Conservation (phyloP, 495 filamentous ascomycete genomes). For the Tuber aestivum region DNA sequence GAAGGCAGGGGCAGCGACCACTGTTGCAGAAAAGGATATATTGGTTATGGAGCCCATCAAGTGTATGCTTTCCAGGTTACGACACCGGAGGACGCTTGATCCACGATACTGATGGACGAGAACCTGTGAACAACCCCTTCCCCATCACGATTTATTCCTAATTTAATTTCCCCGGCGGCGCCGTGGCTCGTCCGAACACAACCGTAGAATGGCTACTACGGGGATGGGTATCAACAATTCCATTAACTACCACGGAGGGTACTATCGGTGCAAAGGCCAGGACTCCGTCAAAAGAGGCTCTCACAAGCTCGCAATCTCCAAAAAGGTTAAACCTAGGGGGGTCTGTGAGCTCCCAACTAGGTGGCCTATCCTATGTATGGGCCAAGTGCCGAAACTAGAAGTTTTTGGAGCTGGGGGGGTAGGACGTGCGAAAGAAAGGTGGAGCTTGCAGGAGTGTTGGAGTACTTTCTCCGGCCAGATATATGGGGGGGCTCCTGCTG, state of each 20-base stretch:
- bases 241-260: neutral
- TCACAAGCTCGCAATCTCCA: neutral
- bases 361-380: neutral
- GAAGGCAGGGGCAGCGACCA: neutral
- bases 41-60: neutral
- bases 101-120: neutral
- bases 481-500: neutral
- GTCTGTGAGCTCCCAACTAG: neutral
- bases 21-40: neutral
- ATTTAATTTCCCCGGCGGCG: accelerated
- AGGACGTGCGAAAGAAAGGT: neutral
- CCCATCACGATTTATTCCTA: neutral
- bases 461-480: neutral
- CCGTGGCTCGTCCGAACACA: neutral
- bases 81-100: neutral
- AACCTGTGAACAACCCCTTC: neutral
- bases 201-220: neutral
- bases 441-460: neutral
- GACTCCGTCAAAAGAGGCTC: neutral
- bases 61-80: neutral
- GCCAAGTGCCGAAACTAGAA: neutral
- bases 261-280: neutral
- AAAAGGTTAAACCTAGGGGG: neutral
- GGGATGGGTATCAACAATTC: neutral
- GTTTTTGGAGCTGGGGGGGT: neutral